A percentile compares a stretch with the other conserved stretches of the same genome.
Evolutionary conservation across 768 basidiomycete species (phyloP).

Genomic region (Fibroporia radiculosa): DNA sequence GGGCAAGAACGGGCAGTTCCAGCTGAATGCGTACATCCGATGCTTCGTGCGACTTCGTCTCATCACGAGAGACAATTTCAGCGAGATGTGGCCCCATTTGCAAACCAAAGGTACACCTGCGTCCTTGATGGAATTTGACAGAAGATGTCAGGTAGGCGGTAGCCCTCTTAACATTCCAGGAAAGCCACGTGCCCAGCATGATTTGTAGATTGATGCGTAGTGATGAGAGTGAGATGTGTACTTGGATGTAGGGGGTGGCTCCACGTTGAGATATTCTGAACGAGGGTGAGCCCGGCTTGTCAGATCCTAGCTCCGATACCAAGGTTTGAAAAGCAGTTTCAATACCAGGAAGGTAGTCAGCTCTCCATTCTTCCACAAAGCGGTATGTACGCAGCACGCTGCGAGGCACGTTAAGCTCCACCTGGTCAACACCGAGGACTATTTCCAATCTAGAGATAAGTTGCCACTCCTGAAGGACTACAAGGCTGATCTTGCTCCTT

Average conservation of each 20-base stretch:
- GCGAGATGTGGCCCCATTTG: constrained; percentile 56
- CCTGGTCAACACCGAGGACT: constrained; percentile 34
- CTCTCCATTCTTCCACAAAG: constrained; percentile 77
- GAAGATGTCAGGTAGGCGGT: constrained; percentile 40
- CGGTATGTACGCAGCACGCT: constrained; percentile 74
- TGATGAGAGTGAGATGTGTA: constrained; percentile 45
- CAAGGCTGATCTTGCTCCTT: constrained; percentile 36
- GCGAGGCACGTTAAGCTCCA: constrained; percentile 62
- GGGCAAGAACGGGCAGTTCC: constrained; percentile 54
- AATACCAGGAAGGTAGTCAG: constrained; percentile 69
- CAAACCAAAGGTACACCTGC: constrained; percentile 48
- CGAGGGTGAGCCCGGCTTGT: constrained; percentile 17
- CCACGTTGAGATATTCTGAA: constrained; percentile 7
- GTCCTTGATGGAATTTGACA: constrained; percentile 9
- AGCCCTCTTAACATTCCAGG: constrained; percentile 56
- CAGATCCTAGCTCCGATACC: constrained; percentile 52
- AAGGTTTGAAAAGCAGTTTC: constrained; percentile 60
- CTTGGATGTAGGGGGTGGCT: constrained; percentile 28
- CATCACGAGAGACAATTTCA: constrained; percentile 43
- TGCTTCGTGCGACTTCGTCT: not conserved
- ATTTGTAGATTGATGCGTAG: constrained; percentile 65
- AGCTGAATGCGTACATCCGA: constrained; percentile 49
- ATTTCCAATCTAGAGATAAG: constrained; percentile 33
- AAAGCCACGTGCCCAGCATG: constrained; percentile 84
- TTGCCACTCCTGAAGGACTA: constrained; percentile 39